Base-by-base conservation (phyloP, 495 filamentous ascomycete genomes). In the Podospora didyma region DNA sequence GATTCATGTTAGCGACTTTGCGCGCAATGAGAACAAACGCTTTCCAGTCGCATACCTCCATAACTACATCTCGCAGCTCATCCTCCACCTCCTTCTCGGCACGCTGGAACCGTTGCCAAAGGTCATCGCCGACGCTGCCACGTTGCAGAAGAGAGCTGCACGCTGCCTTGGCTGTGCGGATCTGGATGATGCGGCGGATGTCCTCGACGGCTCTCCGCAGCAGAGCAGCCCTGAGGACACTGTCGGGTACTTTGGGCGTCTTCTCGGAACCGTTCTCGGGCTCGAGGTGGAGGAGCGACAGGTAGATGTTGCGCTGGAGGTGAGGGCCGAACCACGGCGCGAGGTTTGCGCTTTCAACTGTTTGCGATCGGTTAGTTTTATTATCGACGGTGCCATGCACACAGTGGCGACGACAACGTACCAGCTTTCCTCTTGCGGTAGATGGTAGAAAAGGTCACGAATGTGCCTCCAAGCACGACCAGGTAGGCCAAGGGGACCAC, bases 61-160 rank as follows among this genome's bases (percentile, higher is more conserved):
- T 81, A 34, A 97, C 90, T 42, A 97, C 92, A 75, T 98, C 94
- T 59, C 88, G 79, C 34, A 98, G 77, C 73, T 98, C 94, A 57
- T 92, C 93, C 73, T 98, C 92, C 76, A 96, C 95, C 77, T 97
- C 94, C 78, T 93, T 93, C 81, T 98, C 94, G 23, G 93, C 94
- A 41, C 89, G 77, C 63, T 82, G 67, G 69, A 97, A 96, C 39
- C 94, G 79, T 75, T 97, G 94, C 89, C 92, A 97, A 42, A 97
- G 70, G 70, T 98, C 94, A 73, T 98, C 95, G 7, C 95, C 93
- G 1, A 98, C 91, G 69, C 89, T 93, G 1, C 95, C 95, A 45
- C 89, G 79, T 73, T 96, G 90, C 49, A 97, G 71, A 42, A 98
- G 75, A 50, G 84, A 84, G 59, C 87, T 84, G 65, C 96, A 79